phyloP scores from a whole-genome alignment of 2,329 filamentous ascomycete species.

The Phoma herbarum region DNA sequence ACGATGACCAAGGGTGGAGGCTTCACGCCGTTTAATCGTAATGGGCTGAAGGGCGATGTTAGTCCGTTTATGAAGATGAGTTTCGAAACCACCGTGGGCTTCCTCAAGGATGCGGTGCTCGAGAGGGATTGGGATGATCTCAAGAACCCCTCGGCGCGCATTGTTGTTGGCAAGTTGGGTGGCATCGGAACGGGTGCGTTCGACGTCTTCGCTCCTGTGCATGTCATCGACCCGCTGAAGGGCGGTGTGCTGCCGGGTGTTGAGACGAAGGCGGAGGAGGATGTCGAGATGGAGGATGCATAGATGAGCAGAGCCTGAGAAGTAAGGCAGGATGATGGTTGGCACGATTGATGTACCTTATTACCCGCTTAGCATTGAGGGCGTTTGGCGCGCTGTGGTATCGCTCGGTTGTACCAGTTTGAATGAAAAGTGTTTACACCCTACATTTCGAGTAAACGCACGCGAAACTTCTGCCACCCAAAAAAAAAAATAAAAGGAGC shows the following conservation, averaged over 20 bases:
- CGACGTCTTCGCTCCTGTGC: conserved; percentile 71
- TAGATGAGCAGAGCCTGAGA: background rate
- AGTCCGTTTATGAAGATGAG: conserved; percentile 99
- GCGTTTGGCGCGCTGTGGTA: background rate
- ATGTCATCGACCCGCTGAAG: conserved; percentile 41
- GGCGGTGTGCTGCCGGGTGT: conserved; percentile 23
- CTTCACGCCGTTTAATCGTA: conserved; percentile 92
- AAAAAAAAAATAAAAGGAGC: too few species aligned
- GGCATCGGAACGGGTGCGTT: conserved; percentile 90
- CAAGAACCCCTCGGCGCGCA: conserved; percentile 81
- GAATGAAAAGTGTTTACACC: background rate
- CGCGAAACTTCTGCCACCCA: too few species aligned
- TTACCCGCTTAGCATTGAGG: background rate
- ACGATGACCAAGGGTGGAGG: conserved; percentile 95
- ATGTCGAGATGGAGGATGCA: conserved; percentile 25
- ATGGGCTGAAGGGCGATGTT: conserved; percentile 83
- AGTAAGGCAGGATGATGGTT: background rate
- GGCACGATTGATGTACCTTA: background rate
- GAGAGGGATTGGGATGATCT: conserved; percentile 92
- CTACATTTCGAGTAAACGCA: too few species aligned
- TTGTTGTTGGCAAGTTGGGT: conserved; percentile 85
- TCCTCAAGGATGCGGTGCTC: conserved; percentile 89
- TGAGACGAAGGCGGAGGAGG: conserved; percentile 26
- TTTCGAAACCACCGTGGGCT: conserved; percentile 95
- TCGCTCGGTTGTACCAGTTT: background rate